Conservation (phyloP, 257 asterid species). For the Cruciata laevipes region DNA sequence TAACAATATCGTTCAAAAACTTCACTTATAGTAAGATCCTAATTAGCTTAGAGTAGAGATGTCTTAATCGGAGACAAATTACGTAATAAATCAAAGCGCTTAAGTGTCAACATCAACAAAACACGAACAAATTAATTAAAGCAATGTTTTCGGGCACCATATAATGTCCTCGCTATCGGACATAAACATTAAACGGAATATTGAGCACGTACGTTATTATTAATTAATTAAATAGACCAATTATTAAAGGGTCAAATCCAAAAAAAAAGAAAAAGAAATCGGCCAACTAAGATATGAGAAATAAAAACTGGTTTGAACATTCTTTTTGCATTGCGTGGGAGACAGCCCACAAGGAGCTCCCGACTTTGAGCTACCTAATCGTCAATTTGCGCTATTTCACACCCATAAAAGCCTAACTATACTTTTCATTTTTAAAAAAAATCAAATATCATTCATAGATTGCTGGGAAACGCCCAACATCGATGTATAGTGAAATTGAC, state of each 20-base stretch:
- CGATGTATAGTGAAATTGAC: no score
- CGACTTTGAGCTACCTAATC: neutral
- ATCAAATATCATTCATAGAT: no score
- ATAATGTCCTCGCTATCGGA: neutral
- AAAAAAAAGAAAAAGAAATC: no score
- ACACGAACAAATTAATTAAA: neutral
- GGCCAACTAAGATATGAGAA: neutral
- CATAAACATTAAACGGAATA: neutral
- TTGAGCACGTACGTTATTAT: neutral
- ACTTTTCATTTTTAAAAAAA: no score
- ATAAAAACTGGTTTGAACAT: neutral
- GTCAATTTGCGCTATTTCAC: neutral
- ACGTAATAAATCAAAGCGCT: neutral
- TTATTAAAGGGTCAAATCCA: neutral
- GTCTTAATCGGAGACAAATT: neutral
- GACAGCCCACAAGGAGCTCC: neutral
- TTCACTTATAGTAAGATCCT: neutral
- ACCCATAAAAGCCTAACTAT: neutral
- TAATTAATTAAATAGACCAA: neutral
- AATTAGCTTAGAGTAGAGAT: neutral
- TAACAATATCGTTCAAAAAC: neutral
- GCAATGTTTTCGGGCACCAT: constrained; percentile 6
- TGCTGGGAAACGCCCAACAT: no score
- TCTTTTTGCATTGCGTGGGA: constrained; percentile 6
- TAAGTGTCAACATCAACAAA: neutral